Evolutionary conservation across 1,284 basidiomycete species (phyloP).

Genomic region (Ustilago nuda): DNA sequence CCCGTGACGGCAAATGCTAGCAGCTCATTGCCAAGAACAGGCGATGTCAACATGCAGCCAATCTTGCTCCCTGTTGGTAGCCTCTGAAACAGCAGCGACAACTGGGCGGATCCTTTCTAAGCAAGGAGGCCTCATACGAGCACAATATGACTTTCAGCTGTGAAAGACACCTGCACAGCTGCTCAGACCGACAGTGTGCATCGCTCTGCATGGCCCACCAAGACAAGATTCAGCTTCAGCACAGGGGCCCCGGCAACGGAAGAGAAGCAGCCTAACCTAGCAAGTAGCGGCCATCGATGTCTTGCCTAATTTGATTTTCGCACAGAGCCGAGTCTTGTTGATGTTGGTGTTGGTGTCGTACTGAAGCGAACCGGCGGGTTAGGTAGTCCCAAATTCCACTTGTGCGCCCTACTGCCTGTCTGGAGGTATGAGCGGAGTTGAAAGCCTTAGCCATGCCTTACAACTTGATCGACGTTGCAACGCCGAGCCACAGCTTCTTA

Average conservation of each 20-base stretch:
- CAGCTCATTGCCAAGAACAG: neutral
- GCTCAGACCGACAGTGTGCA: neutral
- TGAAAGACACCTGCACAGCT: neutral
- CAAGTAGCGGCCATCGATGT: neutral
- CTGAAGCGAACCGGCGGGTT: neutral
- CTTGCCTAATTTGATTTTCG: constrained; percentile 7
- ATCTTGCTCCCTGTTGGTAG: neutral
- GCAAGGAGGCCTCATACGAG: neutral
- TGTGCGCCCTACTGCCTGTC: neutral
- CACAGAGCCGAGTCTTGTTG: neutral
- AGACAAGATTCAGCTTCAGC: neutral
- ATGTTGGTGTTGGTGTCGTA: constrained; percentile 1
- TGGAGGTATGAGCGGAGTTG: neutral
- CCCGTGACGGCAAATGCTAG: neutral
- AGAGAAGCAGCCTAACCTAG: neutral
- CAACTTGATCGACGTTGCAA: constrained; percentile 9
- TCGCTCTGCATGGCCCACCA: neutral
- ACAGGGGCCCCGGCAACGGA: neutral
- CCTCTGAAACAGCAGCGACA: neutral
- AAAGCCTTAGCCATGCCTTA: neutral
- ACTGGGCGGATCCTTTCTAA: neutral
- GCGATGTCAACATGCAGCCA: neutral
- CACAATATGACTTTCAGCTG: neutral
- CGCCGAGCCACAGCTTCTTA: constrained; percentile 2
- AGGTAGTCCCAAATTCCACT: neutral